Conservation (phyloP, 345 rosid genomes). For the Moricandia arvensis region DNA sequence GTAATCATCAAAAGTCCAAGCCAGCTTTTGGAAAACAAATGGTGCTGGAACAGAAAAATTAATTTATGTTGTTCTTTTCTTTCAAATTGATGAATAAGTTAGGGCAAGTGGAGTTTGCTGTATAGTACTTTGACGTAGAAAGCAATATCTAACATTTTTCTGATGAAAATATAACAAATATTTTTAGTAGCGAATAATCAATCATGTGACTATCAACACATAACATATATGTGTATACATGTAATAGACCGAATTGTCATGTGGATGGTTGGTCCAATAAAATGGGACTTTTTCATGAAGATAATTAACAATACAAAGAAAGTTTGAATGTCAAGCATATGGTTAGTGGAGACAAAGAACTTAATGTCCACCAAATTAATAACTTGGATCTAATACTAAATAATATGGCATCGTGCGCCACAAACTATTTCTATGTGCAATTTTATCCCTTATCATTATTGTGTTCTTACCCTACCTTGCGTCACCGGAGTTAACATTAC, state of each 20-base stretch:
- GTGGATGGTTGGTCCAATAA: conserved; percentile 20
- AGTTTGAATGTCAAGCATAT: conserved; percentile 24
- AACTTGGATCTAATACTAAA: conserved; percentile 3
- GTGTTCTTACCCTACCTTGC: conserved; percentile 48
- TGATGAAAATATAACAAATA: not conserved
- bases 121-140: conserved; percentile 28
- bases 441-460: conserved; percentile 25
- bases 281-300: not conserved
- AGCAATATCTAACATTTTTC: conserved; percentile 14
- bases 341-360: conserved; percentile 38
- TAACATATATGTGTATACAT: not conserved
- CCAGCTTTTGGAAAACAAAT: conserved; percentile 15
- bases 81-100: conserved; percentile 39
- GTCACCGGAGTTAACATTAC: conserved; percentile 35
- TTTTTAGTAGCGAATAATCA: not conserved
- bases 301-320: conserved; percentile 14
- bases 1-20: conserved; percentile 32
- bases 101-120: conserved; percentile 35
- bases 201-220: conserved; percentile 13
- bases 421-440: conserved; percentile 21
- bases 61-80: conserved; percentile 28
- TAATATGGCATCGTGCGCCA: conserved; percentile 36
- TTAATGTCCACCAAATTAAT: conserved; percentile 30
- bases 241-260: conserved; percentile 23
- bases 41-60: conserved; percentile 17